These are phyloP conservation scores for Venturia aucupariae DNA, from an alignment of 2,329 filamentous ascomycete species.

Conservation along the genomic window DNA sequence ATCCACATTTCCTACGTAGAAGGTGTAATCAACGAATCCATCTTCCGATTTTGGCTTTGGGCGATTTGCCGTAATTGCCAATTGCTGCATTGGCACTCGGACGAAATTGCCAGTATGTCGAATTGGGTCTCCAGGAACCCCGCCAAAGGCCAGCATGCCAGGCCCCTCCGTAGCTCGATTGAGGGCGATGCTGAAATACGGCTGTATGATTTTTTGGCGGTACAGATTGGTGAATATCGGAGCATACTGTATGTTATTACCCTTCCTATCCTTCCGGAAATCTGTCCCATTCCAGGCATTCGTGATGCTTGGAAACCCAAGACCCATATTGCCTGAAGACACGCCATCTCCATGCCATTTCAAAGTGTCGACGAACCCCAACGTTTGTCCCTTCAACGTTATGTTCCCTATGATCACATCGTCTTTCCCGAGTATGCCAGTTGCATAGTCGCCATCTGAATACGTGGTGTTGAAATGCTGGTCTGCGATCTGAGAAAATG, in stretches of 20 bases:
- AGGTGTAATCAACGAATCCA: not conserved
- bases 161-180: slow-evolving; percentile 11
- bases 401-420: slow-evolving; percentile 7
- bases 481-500: not conserved
- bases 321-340: slow-evolving; percentile 12
- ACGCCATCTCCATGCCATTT: slow-evolving; percentile 10
- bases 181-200: slow-evolving; percentile 13
- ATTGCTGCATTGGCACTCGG: slow-evolving; percentile 5
- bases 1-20: slow-evolving; percentile 8
- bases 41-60: not conserved
- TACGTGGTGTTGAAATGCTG: slow-evolving; percentile 11
- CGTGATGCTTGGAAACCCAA: slow-evolving; percentile 15
- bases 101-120: not conserved
- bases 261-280: not conserved
- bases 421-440: slow-evolving; percentile 7
- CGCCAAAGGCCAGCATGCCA: slow-evolving; percentile 11
- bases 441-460: slow-evolving; percentile 6
- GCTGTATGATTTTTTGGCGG: not conserved
- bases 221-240: slow-evolving; percentile 6
- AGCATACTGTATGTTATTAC: not conserved
- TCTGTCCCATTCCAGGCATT: not conserved
- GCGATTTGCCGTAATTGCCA: not conserved
- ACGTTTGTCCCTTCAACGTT: slow-evolving; percentile 1
- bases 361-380: slow-evolving; percentile 1
- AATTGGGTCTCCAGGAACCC: slow-evolving; percentile 3